phyloP scores from a whole-genome alignment of 148 eudicot species.

The Cornus suecica region DNA sequence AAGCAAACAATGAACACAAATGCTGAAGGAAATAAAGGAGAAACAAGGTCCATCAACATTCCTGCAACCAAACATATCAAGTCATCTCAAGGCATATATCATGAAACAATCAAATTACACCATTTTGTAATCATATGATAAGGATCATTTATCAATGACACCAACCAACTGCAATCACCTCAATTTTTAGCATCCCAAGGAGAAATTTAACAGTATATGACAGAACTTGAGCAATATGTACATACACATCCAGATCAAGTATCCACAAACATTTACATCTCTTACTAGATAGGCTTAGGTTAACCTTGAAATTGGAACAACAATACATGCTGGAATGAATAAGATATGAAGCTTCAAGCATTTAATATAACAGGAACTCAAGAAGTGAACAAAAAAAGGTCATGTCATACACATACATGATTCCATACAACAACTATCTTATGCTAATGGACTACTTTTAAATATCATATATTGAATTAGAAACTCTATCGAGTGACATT shows the following conservation, averaged over 20 bases:
- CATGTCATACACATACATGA: not conserved
- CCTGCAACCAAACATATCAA: slow-evolving; percentile 49
- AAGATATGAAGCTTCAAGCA: not conserved
- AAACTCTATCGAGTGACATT: not conserved
- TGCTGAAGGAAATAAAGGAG: slow-evolving; percentile 96
- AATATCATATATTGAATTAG: not conserved
- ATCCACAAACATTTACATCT: not conserved
- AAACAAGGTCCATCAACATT: slow-evolving; percentile 98
- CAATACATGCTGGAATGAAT: not conserved
- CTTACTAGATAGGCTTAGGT: not conserved
- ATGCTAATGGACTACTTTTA: not conserved
- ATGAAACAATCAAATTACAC: slow-evolving; percentile 4
- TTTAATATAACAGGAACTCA: not conserved
- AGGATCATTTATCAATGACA: not conserved
- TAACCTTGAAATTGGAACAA: not conserved
- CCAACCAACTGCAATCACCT: not conserved
- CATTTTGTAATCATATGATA: not conserved
- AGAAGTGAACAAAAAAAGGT: not conserved
- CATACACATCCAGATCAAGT: too few relatives aligned
- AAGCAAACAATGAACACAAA: slow-evolving; percentile 86
- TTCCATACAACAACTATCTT: not conserved
- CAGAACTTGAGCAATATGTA: not conserved
- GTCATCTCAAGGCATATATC: not conserved
- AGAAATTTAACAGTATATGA: not conserved
- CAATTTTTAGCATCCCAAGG: not conserved